phyloP scores from a whole-genome alignment of 768 basidiomycete genomes.

The Lactarius psammicola region DNA sequence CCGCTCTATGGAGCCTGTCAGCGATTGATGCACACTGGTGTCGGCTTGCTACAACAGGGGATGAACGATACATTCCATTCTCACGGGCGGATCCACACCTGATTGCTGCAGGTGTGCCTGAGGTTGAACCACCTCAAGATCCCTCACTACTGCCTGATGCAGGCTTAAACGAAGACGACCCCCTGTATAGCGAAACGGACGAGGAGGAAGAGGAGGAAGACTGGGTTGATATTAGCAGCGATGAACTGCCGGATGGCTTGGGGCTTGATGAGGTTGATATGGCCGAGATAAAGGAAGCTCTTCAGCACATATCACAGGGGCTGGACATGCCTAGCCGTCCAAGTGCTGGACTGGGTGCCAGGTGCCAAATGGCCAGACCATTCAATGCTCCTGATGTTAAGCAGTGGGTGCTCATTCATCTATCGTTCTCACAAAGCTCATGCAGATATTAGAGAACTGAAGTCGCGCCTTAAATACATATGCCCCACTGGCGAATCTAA shows the following conservation, averaged over 20 bases:
- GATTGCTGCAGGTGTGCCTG: neutral
- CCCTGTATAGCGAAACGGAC: too few relatives aligned
- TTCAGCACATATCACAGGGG: neutral
- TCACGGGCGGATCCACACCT: neutral
- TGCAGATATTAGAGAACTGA: neutral
- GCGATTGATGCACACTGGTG: neutral
- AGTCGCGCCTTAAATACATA: neutral
- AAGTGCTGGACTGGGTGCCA: neutral
- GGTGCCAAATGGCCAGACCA: too few relatives aligned
- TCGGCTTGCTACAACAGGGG: neutral
- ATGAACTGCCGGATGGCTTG: neutral
- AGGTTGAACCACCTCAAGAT: too few relatives aligned
- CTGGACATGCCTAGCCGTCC: neutral
- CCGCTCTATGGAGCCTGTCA: neutral
- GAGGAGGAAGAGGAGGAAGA: too few relatives aligned
- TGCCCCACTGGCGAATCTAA: neutral
- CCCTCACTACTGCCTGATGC: too few relatives aligned
- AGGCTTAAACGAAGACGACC: too few relatives aligned
- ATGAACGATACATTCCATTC: neutral
- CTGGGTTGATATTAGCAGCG: too few relatives aligned
- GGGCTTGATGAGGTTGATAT: neutral
- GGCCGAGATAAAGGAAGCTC: neutral
- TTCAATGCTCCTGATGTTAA: neutral
- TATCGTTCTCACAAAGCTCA: too few relatives aligned
- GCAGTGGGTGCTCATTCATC: too few relatives aligned